A percentile compares a stretch with the other conserved stretches of the same genome.
Evolutionary conservation across 1,139 yeast species (phyloP).

Genomic region (Kodamaea suecica): DNA sequence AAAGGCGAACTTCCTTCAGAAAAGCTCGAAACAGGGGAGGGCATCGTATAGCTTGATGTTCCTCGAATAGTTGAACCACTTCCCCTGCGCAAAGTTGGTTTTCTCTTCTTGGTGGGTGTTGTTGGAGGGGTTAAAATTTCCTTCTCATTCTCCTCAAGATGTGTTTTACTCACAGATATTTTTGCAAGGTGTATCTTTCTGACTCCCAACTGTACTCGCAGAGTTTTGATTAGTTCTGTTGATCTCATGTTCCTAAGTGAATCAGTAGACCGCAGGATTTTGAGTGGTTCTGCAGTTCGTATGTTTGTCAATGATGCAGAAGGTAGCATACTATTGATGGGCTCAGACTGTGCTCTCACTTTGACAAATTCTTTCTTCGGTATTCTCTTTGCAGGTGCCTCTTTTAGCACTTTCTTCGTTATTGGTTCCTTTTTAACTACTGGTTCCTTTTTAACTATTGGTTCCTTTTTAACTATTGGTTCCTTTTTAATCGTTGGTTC

Average conservation of each 20-base stretch:
- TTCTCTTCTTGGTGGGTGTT: constrained; percentile 27
- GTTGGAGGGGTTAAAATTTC: constrained; percentile 27
- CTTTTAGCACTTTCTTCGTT: constrained; percentile 8
- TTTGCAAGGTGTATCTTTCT: too few species aligned
- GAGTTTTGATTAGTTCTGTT: too few species aligned
- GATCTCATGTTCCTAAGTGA: too few species aligned
- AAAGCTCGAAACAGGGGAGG: constrained; percentile 22
- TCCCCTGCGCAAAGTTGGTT: constrained; percentile 13
- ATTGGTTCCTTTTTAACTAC: constrained; percentile 5
- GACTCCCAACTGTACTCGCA: too few species aligned
- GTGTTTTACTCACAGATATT: neutral
- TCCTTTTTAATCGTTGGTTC: constrained; percentile 10
- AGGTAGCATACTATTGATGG: too few species aligned
- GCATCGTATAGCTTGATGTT: constrained; percentile 14
- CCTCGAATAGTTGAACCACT: constrained; percentile 10
- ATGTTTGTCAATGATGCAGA: too few species aligned
- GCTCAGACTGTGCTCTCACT: too few species aligned
- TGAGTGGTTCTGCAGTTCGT: too few species aligned
- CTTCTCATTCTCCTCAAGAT: neutral
- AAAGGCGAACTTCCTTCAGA: constrained; percentile 9
- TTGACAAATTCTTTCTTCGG: too few species aligned
- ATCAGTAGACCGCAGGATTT: too few species aligned
- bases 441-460: constrained; percentile 8
- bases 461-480: constrained; percentile 6
- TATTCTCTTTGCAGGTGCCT: constrained; percentile 2